Conservation (phyloP, 768 basidiomycete genomes). For the Tulasnella sp. region DNA sequence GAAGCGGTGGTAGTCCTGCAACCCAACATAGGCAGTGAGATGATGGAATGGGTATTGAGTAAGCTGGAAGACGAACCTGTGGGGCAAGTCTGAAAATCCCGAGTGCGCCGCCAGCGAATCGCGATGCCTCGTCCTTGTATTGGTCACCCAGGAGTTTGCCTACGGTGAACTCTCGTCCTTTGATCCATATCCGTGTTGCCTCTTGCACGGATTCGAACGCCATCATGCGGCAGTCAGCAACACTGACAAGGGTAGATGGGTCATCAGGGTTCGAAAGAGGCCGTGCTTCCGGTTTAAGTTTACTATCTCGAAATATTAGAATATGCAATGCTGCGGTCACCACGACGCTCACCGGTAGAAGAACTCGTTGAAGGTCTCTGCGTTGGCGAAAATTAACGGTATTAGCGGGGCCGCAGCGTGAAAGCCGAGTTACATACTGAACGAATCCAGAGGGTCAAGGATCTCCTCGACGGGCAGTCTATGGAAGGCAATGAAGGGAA, state of each 20-base stretch:
- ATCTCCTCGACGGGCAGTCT: slow-evolving; percentile 73
- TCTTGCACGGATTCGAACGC: slow-evolving; percentile 75
- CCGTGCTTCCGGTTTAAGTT: slow-evolving; percentile 72
- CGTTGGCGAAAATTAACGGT: background rate
- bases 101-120: slow-evolving; percentile 68
- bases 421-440: slow-evolving; percentile 41
- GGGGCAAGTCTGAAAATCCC: slow-evolving; percentile 88
- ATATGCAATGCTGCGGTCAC: background rate
- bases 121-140: slow-evolving; percentile 55
- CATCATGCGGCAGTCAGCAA: slow-evolving; percentile 96
- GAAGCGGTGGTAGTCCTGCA: slow-evolving; percentile 90
- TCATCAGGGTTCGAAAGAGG: slow-evolving; percentile 62
- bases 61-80: slow-evolving; percentile 21
- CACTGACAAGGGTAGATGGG: slow-evolving; percentile 65
- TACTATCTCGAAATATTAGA: slow-evolving; percentile 33
- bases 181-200: slow-evolving; percentile 91
- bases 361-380: slow-evolving; percentile 88
- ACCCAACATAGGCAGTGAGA: slow-evolving; percentile 7
- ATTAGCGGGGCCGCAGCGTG: background rate
- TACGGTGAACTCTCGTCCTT: slow-evolving; percentile 86
- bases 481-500: slow-evolving; percentile 81
- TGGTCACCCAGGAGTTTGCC: slow-evolving; percentile 63
- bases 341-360: slow-evolving; percentile 49
- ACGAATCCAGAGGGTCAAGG: slow-evolving; percentile 66
- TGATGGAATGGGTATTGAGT: background rate